These are phyloP conservation scores for Puccinia triticina DNA, from an alignment of 1,284 basidiomycete genomes.

Conservation along the genomic window DNA sequence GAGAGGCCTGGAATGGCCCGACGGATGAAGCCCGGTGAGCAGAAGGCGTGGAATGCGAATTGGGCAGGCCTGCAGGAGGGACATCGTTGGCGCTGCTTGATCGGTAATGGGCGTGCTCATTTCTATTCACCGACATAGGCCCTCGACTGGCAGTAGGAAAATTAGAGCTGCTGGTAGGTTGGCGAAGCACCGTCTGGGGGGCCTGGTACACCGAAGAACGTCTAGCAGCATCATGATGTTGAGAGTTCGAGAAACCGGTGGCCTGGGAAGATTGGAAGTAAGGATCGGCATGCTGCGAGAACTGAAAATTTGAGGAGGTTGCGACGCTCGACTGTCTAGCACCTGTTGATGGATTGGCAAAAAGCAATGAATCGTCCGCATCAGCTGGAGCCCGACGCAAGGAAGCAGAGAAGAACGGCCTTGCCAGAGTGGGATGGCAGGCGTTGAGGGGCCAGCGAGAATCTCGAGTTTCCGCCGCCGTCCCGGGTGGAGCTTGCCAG, in stretches of 20 bases:
- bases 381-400: background rate
- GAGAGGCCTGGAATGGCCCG: background rate
- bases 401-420: background rate
- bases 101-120: slow-evolving; percentile 32
- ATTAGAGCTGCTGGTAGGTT: slow-evolving; percentile 3
- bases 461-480: background rate
- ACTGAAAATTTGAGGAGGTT: slow-evolving; percentile 19
- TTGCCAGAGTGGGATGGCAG: slow-evolving; percentile 3
- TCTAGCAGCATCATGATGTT: slow-evolving; percentile 5
- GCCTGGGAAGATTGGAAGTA: slow-evolving; percentile 13
- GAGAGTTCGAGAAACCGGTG: background rate
- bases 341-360: background rate
- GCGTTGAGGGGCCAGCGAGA: slow-evolving; percentile 45
- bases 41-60: slow-evolving; percentile 38
- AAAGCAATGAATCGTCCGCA: background rate
- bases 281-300: slow-evolving; percentile 20
- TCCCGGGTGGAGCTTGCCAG: slow-evolving; percentile 5
- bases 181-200: slow-evolving; percentile 18
- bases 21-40: background rate
- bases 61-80: background rate
- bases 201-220: slow-evolving; percentile 40
- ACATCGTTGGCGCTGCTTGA: slow-evolving; percentile 30
- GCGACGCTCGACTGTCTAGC: slow-evolving; percentile 15
- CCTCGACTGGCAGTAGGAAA: background rate
- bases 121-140: slow-evolving; percentile 25